phyloP scores from a whole-genome alignment of 805 yeast genomes.

The Yueomyces sp. region DNA sequence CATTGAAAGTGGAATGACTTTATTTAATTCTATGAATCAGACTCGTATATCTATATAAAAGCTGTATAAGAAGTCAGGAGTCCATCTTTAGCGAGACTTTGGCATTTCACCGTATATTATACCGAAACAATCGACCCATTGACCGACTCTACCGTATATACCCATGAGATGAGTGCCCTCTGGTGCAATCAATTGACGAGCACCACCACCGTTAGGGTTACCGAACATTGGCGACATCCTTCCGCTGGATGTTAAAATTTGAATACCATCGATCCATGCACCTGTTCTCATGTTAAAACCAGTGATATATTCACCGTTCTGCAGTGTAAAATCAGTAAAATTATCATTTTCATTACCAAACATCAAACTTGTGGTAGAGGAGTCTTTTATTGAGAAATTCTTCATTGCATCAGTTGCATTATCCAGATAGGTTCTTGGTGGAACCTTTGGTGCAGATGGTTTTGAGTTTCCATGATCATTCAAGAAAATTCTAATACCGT shows the following conservation, averaged over 20 bases:
- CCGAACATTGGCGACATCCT: slow-evolving; percentile 50
- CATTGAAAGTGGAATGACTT: no score
- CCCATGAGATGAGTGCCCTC: slow-evolving; percentile 50
- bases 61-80: no score
- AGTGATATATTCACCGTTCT: slow-evolving; percentile 42
- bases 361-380: slow-evolving; percentile 6
- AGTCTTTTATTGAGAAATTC: slow-evolving; percentile 5
- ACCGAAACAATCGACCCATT: slow-evolving; percentile 69
- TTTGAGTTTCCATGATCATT: slow-evolving; percentile 4
- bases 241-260: slow-evolving; percentile 48
- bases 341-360: slow-evolving; percentile 43
- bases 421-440: slow-evolving; percentile 32
- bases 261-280: slow-evolving; percentile 82
- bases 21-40: no score
- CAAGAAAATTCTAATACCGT: slow-evolving; percentile 55
- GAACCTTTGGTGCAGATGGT: slow-evolving; percentile 29
- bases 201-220: slow-evolving; percentile 52
- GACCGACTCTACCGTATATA: slow-evolving; percentile 50
- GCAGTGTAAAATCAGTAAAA: slow-evolving; percentile 43
- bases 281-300: slow-evolving; percentile 63
- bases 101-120: slow-evolving; percentile 36
- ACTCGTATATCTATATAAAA: no score
- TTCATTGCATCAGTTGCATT: slow-evolving; percentile 17
- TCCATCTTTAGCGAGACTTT: not conserved
- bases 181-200: slow-evolving; percentile 51